Conservation (phyloP, 2,329 filamentous ascomycete genomes). For the Colletotrichum horii region DNA sequence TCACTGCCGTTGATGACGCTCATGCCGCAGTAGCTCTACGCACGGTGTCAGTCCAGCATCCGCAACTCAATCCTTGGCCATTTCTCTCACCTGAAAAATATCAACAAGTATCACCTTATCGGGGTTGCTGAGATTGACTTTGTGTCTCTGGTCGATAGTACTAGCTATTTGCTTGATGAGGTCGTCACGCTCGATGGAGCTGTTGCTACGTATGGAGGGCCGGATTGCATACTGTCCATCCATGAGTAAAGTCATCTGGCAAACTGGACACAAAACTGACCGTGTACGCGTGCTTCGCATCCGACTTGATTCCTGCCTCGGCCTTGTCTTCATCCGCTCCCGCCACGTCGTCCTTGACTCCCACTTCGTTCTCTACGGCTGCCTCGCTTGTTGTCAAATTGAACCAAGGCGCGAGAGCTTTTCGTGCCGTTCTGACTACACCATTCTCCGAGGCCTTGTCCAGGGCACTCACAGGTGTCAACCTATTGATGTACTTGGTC, state of each 20-base stretch:
- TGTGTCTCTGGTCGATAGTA: conserved; percentile 70
- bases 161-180: conserved; percentile 76
- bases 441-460: conserved; percentile 73
- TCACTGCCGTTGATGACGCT: conserved; percentile 74
- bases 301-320: neutral
- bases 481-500: conserved; percentile 62
- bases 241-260: neutral
- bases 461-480: conserved; percentile 57
- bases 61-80: neutral
- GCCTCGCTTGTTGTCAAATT: conserved; percentile 37
- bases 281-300: conserved; percentile 35
- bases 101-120: conserved; percentile 83
- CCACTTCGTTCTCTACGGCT: conserved; percentile 15
- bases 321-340: neutral
- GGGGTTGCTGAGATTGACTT: conserved; percentile 78
- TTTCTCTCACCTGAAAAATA: conserved; percentile 71
- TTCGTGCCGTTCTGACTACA: conserved; percentile 66
- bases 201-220: conserved; percentile 77
- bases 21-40: conserved; percentile 77
- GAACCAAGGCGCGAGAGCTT: conserved; percentile 70
- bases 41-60: neutral
- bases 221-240: conserved; percentile 77
- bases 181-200: conserved; percentile 67
- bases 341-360: conserved; percentile 21
- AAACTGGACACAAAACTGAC: conserved; percentile 39